Base-by-base conservation (phyloP, 1,139 yeast genomes). In the Diutina siamensis region DNA sequence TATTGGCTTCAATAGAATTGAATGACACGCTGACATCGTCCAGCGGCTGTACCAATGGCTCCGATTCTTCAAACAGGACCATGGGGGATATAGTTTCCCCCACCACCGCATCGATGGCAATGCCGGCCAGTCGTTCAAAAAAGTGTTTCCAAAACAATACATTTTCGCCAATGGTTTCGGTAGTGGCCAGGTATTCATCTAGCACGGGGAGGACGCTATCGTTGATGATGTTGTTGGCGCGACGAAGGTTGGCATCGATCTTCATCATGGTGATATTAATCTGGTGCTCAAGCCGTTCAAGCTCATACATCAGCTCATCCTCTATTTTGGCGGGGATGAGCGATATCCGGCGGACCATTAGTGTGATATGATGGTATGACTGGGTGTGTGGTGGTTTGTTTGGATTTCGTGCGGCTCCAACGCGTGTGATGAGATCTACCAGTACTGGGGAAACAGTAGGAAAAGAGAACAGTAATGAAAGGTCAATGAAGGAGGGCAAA, bases 141-240 rank as follows among this genome's bases (percentile, higher is more conserved):
- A 38, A 25, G 4, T 12, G 31, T 20, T 38, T 38, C 42, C 42
- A 38, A 15, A 38, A 38, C 20, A 21, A 13, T 4, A 38, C 42
- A 15, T 25, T 38, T 15, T 38, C 42, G 10, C 33, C 33, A 2
- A 38, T 38, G 17, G 13, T 15, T 17, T 25, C 21, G 8, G 32
- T 22, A 2, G 42, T 25, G 13, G 13, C 19, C 2, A 8, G 19
- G 33, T 38, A 38, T 7, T 17, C 21, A 9, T 27, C 31, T 7
- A 38, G 25, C 7, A 38, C 25, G 13, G 42, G 42, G 21, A 38
- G n/a, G 12, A 38, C 15, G 19, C 25, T 13, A 17, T 38, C 42
- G 32, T 38, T 22, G n/a, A 38, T 38, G 32, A 38, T 38, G 42
- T 38, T 38, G 17, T 22, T 38, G 42, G 42, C 42, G 13, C 42